Evolutionary conservation across 371 early-diverging fungal genomes (phyloP).

Genomic region (Umbelopsis sp.): DNA sequence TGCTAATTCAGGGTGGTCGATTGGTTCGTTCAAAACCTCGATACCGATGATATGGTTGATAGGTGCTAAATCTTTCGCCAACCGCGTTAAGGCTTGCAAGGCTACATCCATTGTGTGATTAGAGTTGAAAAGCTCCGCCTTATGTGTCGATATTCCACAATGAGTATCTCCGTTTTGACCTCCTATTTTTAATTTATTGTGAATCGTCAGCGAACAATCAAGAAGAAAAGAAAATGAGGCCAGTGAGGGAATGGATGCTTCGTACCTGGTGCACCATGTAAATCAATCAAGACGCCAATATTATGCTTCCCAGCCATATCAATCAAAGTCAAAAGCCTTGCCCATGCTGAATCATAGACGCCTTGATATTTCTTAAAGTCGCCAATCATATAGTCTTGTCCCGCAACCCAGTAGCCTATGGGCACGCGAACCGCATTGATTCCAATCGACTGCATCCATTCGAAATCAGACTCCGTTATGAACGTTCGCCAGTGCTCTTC

Average conservation of each 20-base stretch:
- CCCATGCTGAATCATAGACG: slow-evolving; percentile 39
- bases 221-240: too few relatives aligned
- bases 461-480: slow-evolving; percentile 66
- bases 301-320: slow-evolving; percentile 56
- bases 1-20: slow-evolving; percentile 24
- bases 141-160: slow-evolving; percentile 28
- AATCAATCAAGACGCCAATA: slow-evolving; percentile 66
- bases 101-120: slow-evolving; percentile 21
- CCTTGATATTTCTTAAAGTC: slow-evolving; percentile 28
- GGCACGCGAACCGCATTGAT: slow-evolving; percentile 72
- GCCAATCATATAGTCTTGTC: slow-evolving; percentile 20
- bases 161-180: slow-evolving; percentile 35
- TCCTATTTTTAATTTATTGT: slow-evolving; percentile 18
- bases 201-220: background rate
- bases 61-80: slow-evolving; percentile 26
- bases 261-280: slow-evolving; percentile 71
- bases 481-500: slow-evolving; percentile 59
- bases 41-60: slow-evolving; percentile 40
- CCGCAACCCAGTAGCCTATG: slow-evolving; percentile 66
- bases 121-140: slow-evolving; percentile 26
- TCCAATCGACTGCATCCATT: slow-evolving; percentile 50
- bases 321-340: slow-evolving; percentile 51
- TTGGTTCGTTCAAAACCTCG: slow-evolving; percentile 34
- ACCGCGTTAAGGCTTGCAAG: slow-evolving; percentile 21
- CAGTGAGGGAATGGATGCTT: too few relatives aligned